A percentile compares a stretch with the other conserved stretches of the same genome.
These are phyloP conservation scores for Lodderomyces orthopsilosis DNA, from an alignment of 1,139 yeast genomes.

Conservation along the genomic window DNA sequence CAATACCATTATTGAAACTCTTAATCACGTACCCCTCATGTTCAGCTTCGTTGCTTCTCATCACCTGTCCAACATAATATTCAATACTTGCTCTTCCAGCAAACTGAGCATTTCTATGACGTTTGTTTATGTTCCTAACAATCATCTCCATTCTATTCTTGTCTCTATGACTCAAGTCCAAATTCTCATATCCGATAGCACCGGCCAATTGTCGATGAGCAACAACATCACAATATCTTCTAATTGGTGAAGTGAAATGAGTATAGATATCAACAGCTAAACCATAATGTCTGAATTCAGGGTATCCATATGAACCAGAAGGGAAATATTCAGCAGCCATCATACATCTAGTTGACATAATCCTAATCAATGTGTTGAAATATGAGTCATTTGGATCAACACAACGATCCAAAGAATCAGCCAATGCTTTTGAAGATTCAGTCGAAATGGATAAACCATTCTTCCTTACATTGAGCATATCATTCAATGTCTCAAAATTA, in stretches of 20 bases:
- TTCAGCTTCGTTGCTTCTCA: constrained; percentile 69
- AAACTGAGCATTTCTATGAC: constrained; percentile 97
- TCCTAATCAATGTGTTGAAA: constrained; percentile 89
- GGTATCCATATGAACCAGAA: constrained; percentile 85
- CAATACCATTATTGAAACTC: constrained; percentile 92
- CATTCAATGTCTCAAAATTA: constrained; percentile 84
- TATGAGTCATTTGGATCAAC: constrained; percentile 80
- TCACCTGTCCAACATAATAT: constrained; percentile 96
- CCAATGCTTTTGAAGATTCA: constrained; percentile 86
- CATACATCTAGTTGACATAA: constrained; percentile 98
- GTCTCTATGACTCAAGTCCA: constrained; percentile 82
- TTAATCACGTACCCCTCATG: constrained; percentile 93
- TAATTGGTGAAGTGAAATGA: constrained; percentile 97
- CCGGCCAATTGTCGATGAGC: constrained; percentile 98
- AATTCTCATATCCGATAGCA: constrained; percentile 88
- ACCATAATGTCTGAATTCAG: constrained; percentile 97
- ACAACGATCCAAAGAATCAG: constrained; percentile 90
- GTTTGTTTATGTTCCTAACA: constrained; percentile 83
- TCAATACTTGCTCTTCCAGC: constrained; percentile 98
- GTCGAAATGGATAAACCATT: constrained; percentile 69
- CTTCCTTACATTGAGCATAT: constrained; percentile 83
- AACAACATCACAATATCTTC: constrained; percentile 96
- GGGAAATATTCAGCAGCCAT: constrained; percentile 98
- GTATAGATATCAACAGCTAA: constrained; percentile 96
- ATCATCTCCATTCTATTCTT: constrained; percentile 86